Evolutionary conservation across 176 grass and related monocot genomes (phyloP), one percentile per base, ranked within the genome.

Genomic region (Triticum turgidum): DNA sequence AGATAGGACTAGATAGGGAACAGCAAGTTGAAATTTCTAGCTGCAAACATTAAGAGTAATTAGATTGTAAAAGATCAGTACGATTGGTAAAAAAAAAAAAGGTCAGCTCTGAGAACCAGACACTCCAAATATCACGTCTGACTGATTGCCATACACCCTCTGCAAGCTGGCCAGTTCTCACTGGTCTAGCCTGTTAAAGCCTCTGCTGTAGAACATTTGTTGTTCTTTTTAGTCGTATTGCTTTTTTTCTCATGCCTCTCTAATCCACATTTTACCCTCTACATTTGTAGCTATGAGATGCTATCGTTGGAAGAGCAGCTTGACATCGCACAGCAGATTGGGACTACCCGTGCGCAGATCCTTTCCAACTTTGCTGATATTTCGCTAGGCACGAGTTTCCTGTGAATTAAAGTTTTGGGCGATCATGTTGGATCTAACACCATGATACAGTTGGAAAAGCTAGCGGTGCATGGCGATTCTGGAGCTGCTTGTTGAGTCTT

Each of bases 301-400:
- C 47, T 95, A 8, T 90, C 96, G 33, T 74, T 98, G 65, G 93
- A 91, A 63, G 92, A 98, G 67, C 93, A 98, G 81, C 77, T 92
- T n/a, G 96, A 98, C n/a, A 92, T 95, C 76, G 93, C 96, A 7
- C 88, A 91, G 24, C 91, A 95, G 78, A 94, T 92, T 86, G 92
- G 88, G 58, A 95, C 91, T 10, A 98, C 93, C 10, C 92, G 96
- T 12, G 80, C 90, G 0, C 96, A 95, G 68, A 94, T 98, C 89
- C 91, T 95, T 81, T 94, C 88, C 33, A 95, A 94, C 73, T 93
- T 98, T 41, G 91, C 76, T 73, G 96, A 98, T 87, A 84, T 95
- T 76, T 95, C 89, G 20, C 74, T 95, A 11, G 91, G 93, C 7
- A 98, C 91, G 25, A 95, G 96, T 87, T 95, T 98, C 86, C 77